phyloP scores from a whole-genome alignment of 306 rosid genomes.

The Prunus kanzakura region DNA sequence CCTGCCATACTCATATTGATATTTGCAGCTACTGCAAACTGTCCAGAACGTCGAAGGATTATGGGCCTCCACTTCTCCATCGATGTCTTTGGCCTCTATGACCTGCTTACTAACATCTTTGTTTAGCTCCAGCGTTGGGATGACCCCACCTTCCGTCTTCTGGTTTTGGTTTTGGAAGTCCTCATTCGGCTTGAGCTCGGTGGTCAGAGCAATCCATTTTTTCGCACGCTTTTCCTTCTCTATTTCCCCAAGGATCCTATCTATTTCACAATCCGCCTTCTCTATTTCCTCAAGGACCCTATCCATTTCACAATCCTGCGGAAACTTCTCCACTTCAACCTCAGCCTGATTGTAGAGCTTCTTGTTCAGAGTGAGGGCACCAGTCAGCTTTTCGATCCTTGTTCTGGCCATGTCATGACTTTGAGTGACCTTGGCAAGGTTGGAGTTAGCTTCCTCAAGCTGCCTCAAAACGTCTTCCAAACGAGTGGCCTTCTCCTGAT shows the following conservation, averaged over 20 bases:
- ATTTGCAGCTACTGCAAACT: constrained; percentile 44
- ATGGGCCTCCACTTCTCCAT: constrained; percentile 24
- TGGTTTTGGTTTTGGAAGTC: too few species aligned
- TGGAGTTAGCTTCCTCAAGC: not conserved
- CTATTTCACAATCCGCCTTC: not conserved
- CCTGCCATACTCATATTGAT: constrained; percentile 69
- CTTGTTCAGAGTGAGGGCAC: not conserved
- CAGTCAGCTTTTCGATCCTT: not conserved
- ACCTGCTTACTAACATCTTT: too few species aligned
- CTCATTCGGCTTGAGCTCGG: too few species aligned
- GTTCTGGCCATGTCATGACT: not conserved
- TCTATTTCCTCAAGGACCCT: not conserved
- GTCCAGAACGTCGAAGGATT: constrained; percentile 75
- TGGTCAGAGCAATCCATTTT: too few species aligned
- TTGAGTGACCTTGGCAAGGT: not conserved
- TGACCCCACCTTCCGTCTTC: too few species aligned
- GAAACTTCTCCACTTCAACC: not conserved
- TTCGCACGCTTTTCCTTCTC: not conserved
- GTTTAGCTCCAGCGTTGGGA: too few species aligned
- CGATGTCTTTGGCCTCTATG: not conserved
- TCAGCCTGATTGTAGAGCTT: not conserved
- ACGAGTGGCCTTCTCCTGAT: not conserved
- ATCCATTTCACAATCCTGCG: not conserved
- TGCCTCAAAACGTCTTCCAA: not conserved
- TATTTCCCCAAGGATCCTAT: not conserved